Evolutionary conservation across 2,329 filamentous ascomycete species (phyloP).

Genomic region (Diaporthe sp.): DNA sequence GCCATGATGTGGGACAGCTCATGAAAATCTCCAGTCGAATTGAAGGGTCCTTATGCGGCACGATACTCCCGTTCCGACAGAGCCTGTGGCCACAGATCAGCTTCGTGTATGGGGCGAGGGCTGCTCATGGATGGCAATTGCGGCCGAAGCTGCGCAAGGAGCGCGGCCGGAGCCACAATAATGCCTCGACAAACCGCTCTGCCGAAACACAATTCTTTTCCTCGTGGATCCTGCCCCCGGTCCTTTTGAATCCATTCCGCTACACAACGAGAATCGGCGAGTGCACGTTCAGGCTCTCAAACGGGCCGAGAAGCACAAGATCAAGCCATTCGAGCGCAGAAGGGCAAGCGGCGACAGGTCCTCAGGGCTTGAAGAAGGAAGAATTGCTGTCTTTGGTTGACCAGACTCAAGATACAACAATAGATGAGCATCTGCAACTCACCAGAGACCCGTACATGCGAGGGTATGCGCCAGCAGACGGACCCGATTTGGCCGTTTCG

Average conservation of each 20-base stretch:
- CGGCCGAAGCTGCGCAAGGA: constrained; percentile 34
- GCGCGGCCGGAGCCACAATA: constrained; percentile 1
- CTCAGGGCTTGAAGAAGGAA: constrained; percentile 49
- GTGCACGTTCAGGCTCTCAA: constrained; percentile 30
- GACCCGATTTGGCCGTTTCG: constrained; percentile 63
- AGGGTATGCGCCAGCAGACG: constrained; percentile 66
- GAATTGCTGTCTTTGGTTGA: constrained; percentile 68
- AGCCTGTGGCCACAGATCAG: constrained; percentile 13
- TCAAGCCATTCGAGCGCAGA: constrained; percentile 36
- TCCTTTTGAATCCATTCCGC: constrained; percentile 27
- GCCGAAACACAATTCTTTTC: constrained; percentile 37
- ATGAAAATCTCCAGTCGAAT: constrained; percentile 73
- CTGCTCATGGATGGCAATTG: constrained; percentile 35
- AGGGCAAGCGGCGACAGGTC: not conserved
- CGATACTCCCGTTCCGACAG: constrained; percentile 63
- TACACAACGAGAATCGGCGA: constrained; percentile 19
- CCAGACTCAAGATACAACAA: constrained; percentile 60
- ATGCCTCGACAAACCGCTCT: constrained; percentile 11
- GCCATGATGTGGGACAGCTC: constrained; percentile 66
- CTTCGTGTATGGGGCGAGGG: constrained; percentile 19
- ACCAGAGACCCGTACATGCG: constrained; percentile 67
- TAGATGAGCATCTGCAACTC: constrained; percentile 67
- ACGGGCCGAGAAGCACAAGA: constrained; percentile 8
- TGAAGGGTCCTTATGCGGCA: constrained; percentile 71
- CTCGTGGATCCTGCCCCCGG: constrained; percentile 34